phyloP scores from a whole-genome alignment of 805 yeast species.

The Candida coquimbonensis region DNA sequence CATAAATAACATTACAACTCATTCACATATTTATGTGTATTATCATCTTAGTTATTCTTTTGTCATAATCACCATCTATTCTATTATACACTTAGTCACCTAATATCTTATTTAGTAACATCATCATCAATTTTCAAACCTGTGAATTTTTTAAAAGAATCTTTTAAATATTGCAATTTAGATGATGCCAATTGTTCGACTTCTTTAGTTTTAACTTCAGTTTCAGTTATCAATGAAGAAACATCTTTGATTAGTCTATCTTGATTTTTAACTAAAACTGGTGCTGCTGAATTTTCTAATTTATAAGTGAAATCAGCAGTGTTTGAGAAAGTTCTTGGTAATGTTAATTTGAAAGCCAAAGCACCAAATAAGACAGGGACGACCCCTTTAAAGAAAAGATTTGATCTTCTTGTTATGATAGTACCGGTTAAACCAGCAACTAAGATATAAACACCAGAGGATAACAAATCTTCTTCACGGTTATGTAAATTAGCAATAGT shows the following conservation, averaged over 20 bases:
- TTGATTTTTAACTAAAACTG: slow-evolving; percentile 60
- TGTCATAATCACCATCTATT: neutral
- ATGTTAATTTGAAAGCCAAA: slow-evolving; percentile 57
- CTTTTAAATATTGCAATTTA: slow-evolving; percentile 16
- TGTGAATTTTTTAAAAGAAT: slow-evolving; percentile 38
- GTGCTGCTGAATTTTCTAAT: slow-evolving; percentile 53
- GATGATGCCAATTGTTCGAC: slow-evolving; percentile 28
- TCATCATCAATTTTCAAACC: slow-evolving; percentile 64
- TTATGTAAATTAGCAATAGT: slow-evolving; percentile 61
- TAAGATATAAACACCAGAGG: slow-evolving; percentile 60
- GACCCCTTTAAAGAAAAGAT: slow-evolving; percentile 43
- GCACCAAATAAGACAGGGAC: slow-evolving; percentile 57
- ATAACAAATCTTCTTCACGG: slow-evolving; percentile 60
- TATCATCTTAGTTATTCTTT: neutral
- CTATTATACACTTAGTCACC: neutral
- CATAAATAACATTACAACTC: too few species aligned
- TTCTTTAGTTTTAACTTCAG: slow-evolving; percentile 26
- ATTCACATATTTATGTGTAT: too few species aligned
- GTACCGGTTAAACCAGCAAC: slow-evolving; percentile 70
- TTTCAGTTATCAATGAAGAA: slow-evolving; percentile 34
- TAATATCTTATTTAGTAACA: slow-evolving; percentile 39
- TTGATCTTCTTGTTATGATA: slow-evolving; percentile 63
- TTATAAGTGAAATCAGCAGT: slow-evolving; percentile 51
- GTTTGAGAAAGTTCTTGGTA: slow-evolving; percentile 67
- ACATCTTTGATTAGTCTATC: slow-evolving; percentile 40